Base-by-base conservation (phyloP, 768 basidiomycete species). In the Mrakia frigida region DNA sequence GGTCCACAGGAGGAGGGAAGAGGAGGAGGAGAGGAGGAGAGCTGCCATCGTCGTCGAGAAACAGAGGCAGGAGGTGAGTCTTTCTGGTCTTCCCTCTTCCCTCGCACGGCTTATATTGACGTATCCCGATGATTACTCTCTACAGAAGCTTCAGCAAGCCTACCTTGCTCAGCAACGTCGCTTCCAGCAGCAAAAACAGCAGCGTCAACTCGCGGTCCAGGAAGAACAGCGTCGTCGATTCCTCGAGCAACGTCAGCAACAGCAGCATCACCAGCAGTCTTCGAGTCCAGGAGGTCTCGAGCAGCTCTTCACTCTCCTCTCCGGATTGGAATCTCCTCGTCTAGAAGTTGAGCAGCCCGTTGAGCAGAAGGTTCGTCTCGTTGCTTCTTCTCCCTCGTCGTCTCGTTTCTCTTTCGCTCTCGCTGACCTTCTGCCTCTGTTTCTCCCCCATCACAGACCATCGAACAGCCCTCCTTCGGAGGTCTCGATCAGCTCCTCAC, bases 61-160 rank as follows among this genome's bases (percentile, higher is more conserved):
- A 39, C 14, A 68, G 25, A 35, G 39, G 65, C 35, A 68, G 65
- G 13, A 68, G 35, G 65, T 68, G 65, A 68, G 65, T 67, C 37
- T 9, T 7, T 37, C 37, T 5, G n/a, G n/a, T n/a, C n/a, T 37
- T 13, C 21, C 1, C 6, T 68, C 25, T n/a, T 67, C 39, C 25
- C 13, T 21, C n/a, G n/a, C n/a, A n/a, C n/a, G n/a, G n/a, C n/a
- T 21, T 39, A 39, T 39, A 37, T 37, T 56, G 53, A 25, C n/a
- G n/a, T n/a, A n/a, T n/a, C n/a, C n/a, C n/a, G n/a, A n/a, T n/a
- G n/a, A n/a, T n/a, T n/a, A n/a, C n/a, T n/a, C n/a, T n/a, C n/a
- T n/a, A n/a, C 23, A 68, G 65, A 11, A 68, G 25, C 33, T 68
- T 39, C 65, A 39, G 21, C 35, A 68, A 14, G 65, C 65, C 14